A percentile compares a stretch with the other conserved stretches of the same genome.
Conservation (phyloP, 257 asterid species). For the Rubia yunnanensis region DNA sequence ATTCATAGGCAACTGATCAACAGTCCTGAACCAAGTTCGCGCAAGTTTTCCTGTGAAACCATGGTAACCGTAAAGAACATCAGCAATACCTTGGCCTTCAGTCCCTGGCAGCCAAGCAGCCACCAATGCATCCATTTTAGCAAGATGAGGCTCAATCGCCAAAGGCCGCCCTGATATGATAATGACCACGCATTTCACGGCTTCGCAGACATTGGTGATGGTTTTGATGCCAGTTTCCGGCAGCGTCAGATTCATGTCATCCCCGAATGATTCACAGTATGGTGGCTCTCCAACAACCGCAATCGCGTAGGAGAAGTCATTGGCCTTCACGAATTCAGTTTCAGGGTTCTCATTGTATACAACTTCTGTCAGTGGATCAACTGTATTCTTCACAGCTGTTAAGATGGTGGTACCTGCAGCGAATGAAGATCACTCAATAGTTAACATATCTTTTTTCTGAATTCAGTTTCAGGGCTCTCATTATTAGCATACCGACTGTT, state of each 20-base stretch:
- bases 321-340: background rate
- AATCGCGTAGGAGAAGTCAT: slow-evolving; percentile 1
- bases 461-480: too few relatives aligned
- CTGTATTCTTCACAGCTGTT: slow-evolving; percentile 2
- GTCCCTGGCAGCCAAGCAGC: slow-evolving; percentile 48
- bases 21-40: slow-evolving; percentile 29
- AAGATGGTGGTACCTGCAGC: slow-evolving; percentile 4
- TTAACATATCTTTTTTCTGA: too few relatives aligned
- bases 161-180: slow-evolving; percentile 33
- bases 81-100: slow-evolving; percentile 38
- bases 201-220: slow-evolving; percentile 20
- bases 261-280: slow-evolving; percentile 4
- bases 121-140: slow-evolving; percentile 23
- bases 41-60: slow-evolving; percentile 34
- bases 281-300: slow-evolving; percentile 9
- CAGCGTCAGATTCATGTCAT: slow-evolving; percentile 2
- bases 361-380: slow-evolving; percentile 3
- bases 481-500: background rate
- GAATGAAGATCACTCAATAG: too few relatives aligned
- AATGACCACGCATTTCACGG: slow-evolving; percentile 24
- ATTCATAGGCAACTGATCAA: slow-evolving; percentile 39
- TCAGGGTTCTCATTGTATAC: slow-evolving; percentile 9
- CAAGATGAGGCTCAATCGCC: slow-evolving; percentile 24
- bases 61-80: slow-evolving; percentile 32
- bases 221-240: background rate